Base-by-base conservation (phyloP, 2,329 filamentous ascomycete genomes). In the Eutypella sp. region DNA sequence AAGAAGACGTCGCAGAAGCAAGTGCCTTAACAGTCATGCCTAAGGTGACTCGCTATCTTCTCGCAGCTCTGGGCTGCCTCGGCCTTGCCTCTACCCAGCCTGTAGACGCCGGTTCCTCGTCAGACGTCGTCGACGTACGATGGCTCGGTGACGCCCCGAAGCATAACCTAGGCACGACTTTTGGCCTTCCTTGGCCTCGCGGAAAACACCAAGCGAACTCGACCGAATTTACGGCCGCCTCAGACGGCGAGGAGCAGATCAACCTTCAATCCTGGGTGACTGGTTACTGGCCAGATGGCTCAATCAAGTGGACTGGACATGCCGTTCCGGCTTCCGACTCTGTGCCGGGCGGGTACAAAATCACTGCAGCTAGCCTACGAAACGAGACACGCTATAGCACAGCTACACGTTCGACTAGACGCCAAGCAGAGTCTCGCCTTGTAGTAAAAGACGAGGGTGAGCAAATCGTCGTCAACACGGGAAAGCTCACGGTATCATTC, bases 261-360 rank as follows among this genome's bases (percentile, higher is more conserved):
- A 50, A 58, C 46, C 27, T 78, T 6, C 72, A 81, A 48, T 77
- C 78, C 0, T 82, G 79, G 78, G 64, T 71, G 3, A 81, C 74
- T 1, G 77, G 73, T 0, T 79, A 76, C 57, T 83, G 79, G 79
- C 69, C 72, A 1, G 79, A 83, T 60, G 76, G 74, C 22, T 80
- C 79, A 0, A 67, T 81, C 44, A 82, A 82, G 55, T 83, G 79
- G 79, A 79, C 75, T 3, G 78, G 70, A 1, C 79, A 82, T 54
- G 77, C 79, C 0, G 64, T 82, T 37, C 60, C 69, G 11, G 70
- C 64, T 5, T 69, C 67, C 0, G 68, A 71, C 2, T 54, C 52
- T 0, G 57, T 69, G 2, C 57, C 65, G 3, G 66, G 70, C 2
- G 65, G 67, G 16, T 79, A 78, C 54, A 71, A 62, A 0, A 60